These are phyloP conservation scores for Hyphopichia homilentoma DNA, from an alignment of 805 yeast species.

Conservation along the genomic window DNA sequence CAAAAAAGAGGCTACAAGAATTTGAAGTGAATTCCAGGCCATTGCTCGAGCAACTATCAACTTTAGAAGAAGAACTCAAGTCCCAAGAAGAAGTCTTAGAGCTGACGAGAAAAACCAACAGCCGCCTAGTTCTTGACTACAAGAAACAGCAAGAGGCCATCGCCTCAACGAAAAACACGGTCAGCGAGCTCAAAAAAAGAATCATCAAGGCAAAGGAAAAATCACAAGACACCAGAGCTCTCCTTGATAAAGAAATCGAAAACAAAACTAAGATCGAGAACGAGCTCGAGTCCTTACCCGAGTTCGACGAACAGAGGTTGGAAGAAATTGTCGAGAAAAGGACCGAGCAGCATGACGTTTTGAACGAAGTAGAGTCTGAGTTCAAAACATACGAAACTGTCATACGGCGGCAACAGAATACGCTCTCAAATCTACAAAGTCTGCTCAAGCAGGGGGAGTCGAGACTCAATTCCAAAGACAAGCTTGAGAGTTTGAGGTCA, in stretches of 20 bases:
- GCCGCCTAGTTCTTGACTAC: slow-evolving; percentile 3
- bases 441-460: slow-evolving; percentile 5
- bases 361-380: slow-evolving; percentile 5
- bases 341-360: slow-evolving; percentile 10
- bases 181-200: slow-evolving; percentile 3
- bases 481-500: slow-evolving; percentile 43
- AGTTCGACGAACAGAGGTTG: slow-evolving; percentile 26
- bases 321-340: slow-evolving; percentile 16
- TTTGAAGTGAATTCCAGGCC: slow-evolving; percentile 23
- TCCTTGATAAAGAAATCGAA: slow-evolving; percentile 5
- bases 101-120: slow-evolving; percentile 5
- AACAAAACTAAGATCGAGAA: slow-evolving; percentile 6
- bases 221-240: slow-evolving; percentile 11
- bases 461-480: slow-evolving; percentile 45
- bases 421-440: background rate
- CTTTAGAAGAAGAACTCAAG: slow-evolving; percentile 1
- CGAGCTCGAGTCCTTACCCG: slow-evolving; percentile 21
- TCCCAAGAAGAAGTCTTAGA: background rate
- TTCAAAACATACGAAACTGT: too few relatives aligned
- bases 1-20: slow-evolving; percentile 25
- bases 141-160: slow-evolving; percentile 4
- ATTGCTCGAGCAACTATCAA: slow-evolving; percentile 8
- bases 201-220: slow-evolving; percentile 1
- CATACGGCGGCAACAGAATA: slow-evolving; percentile 11
- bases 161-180: slow-evolving; percentile 4